These are phyloP conservation scores for Berberis thunbergii DNA, from an alignment of 164 flowering plant genomes.

Conservation along the genomic window DNA sequence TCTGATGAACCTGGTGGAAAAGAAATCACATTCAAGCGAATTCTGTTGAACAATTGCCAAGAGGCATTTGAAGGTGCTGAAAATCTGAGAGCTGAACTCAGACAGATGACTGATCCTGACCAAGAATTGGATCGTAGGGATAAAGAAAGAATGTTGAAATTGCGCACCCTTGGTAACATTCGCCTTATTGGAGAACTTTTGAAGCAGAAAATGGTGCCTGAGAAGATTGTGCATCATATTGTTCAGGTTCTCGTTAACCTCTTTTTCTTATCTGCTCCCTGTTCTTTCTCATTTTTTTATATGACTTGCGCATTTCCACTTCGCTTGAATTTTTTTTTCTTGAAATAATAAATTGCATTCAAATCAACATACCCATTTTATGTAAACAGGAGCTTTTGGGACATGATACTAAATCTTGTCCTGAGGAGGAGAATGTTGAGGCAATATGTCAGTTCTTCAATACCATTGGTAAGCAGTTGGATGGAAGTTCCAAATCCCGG, in stretches of 20 bases:
- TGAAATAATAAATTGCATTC: too few relatives aligned
- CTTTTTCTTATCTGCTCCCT: neutral
- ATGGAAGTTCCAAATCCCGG: slow-evolving; percentile 46
- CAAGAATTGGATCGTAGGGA: too few relatives aligned
- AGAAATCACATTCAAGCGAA: too few relatives aligned
- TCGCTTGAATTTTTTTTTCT: neutral
- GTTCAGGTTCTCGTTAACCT: slow-evolving; percentile 50
- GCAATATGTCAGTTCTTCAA: slow-evolving; percentile 69
- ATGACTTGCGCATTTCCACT: neutral
- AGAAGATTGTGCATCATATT: slow-evolving; percentile 94
- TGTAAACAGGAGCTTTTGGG: slow-evolving; percentile 71
- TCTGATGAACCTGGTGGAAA: too few relatives aligned
- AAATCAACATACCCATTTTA: neutral
- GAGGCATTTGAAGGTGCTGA: too few relatives aligned
- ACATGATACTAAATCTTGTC: slow-evolving; percentile 55
- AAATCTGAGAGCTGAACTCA: too few relatives aligned
- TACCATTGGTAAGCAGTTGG: slow-evolving; percentile 95
- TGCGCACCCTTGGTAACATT: too few relatives aligned
- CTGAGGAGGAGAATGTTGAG: slow-evolving; percentile 45
- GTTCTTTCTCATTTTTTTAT: neutral
- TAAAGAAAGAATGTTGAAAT: too few relatives aligned
- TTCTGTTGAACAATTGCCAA: too few relatives aligned
- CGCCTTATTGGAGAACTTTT: slow-evolving; percentile 41
- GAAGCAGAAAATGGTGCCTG: slow-evolving; percentile 96
- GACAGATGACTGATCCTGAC: too few relatives aligned